Evolutionary conservation across 768 basidiomycete genomes (phyloP), one percentile per base, ranked within the genome.

Genomic region (Mycena olivaceomarginata): DNA sequence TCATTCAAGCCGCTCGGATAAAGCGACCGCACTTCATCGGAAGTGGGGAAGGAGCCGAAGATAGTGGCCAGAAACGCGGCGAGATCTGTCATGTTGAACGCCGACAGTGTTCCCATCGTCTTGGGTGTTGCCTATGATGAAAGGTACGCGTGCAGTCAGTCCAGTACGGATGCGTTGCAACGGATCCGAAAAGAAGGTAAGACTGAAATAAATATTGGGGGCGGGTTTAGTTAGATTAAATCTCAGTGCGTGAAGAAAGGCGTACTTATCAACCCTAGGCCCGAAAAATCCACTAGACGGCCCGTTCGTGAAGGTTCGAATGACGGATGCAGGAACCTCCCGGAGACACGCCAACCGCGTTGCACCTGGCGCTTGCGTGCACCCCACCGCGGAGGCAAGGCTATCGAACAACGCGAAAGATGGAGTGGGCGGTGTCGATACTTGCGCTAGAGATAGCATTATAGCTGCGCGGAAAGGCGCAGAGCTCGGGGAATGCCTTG

Each of bases 341-440:
- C 77, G 81, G 43, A 84, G 74, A 68, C 83, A 84, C 20, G 80
- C 51, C 9, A 84, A 62, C 15, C 83, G 73, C 48, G 45, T 57
- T 2, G 77, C 6, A 22, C 83, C 83, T 13, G 82, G 76, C 13
- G 72, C 2, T 45, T 83, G 75, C 2, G n/a, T 67, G 59, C 83
- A 84, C 37, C 77, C 77, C 11, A 76, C 62, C 3, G 69, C 74
- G 45, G n/a, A 41, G 12, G 82, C 60, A 41, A 82, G 56, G 51
- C n/a, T 41, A 60, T 80, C 70, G 70, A 80, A 80, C 6, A 70
- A 18, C 15, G 67, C 15, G 31, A 77, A 75, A 8, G 62, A 48
- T 9, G 76, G 63, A 8, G 25, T 65, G 10, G 77, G 63, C 1
- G 40, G 20, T 7, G 20, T 57, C 1, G 74, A 75, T 15, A 8